phyloP scores from a whole-genome alignment of 176 grass and related monocot species.

The Zea luxurians region DNA sequence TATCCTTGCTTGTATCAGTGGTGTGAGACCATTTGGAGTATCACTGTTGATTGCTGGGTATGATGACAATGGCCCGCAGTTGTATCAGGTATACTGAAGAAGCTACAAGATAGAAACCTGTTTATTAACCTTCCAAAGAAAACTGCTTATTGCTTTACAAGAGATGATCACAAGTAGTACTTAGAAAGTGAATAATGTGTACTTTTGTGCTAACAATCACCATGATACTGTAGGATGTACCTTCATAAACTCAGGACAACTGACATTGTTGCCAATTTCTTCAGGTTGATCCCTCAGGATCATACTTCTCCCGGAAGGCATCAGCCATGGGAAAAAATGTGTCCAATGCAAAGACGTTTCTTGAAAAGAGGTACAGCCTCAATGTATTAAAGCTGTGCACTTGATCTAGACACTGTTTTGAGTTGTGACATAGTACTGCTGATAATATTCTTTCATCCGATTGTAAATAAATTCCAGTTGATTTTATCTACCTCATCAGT shows the following conservation, averaged over 20 bases:
- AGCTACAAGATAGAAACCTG: conserved; percentile 1
- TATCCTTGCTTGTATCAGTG: conserved; percentile 56
- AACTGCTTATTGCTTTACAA: neutral
- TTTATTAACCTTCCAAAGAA: neutral
- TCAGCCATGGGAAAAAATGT: conserved; percentile 99
- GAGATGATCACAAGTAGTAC: neutral
- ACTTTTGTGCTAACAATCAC: conserved; percentile 22
- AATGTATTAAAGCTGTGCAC: neutral
- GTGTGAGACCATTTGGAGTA: conserved; percentile 97
- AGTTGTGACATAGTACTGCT: neutral
- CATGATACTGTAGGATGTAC: neutral
- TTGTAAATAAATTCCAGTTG: conserved; percentile 20
- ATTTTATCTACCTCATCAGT: neutral
- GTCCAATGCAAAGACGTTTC: conserved; percentile 96
- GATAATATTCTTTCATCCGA: neutral
- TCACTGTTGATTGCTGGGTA: conserved; percentile 89
- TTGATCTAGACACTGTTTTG: neutral
- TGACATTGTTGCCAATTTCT: conserved; percentile 20
- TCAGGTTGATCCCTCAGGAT: conserved; percentile 95
- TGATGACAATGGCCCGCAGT: conserved; percentile 91
- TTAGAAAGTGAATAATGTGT: conserved; percentile 22
- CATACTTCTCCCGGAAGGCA: conserved; percentile 99
- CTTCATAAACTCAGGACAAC: conserved; percentile 9
- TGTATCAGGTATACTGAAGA: conserved; percentile 73
- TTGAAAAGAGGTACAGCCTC: conserved; percentile 77